Percentiles rank a stretch among this genome's conserved stretches.
These are phyloP conservation scores for Rhinocladiella mackenziei DNA, from an alignment of 2,329 filamentous ascomycete species.

Conservation along the genomic window DNA sequence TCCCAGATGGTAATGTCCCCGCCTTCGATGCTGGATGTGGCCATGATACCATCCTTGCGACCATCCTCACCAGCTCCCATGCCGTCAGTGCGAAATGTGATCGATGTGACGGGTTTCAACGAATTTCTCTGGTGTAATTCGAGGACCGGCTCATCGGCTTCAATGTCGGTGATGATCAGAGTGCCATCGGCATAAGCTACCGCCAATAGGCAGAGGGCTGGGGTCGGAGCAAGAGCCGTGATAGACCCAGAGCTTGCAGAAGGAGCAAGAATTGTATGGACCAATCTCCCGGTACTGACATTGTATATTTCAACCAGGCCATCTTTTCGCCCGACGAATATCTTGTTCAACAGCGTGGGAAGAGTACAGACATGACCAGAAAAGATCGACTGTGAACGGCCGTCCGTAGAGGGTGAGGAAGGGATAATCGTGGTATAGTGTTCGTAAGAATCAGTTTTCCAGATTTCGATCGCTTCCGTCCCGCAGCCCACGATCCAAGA, in stretches of 20 bases:
- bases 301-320: conserved; percentile 98
- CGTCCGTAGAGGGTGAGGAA: conserved; percentile 51
- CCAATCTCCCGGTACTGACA: conserved; percentile 80
- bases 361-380: conserved; percentile 78
- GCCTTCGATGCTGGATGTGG: conserved; percentile 71
- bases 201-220: conserved; percentile 78
- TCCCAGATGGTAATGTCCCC: conserved; percentile 97
- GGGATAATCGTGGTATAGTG: conserved; percentile 79
- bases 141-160: conserved; percentile 69
- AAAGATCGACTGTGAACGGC: conserved; percentile 61
- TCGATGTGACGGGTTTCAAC: conserved; percentile 62
- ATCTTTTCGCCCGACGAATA: conserved; percentile 82
- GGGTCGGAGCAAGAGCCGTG: conserved; percentile 79
- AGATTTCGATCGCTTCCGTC: conserved; percentile 74
- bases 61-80: conserved; percentile 85
- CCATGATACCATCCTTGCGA: conserved; percentile 83
- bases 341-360: conserved; percentile 94
- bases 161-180: conserved; percentile 75
- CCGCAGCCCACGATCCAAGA: conserved; percentile 85
- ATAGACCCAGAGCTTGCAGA: conserved; percentile 70
- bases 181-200: conserved; percentile 80
- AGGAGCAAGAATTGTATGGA: conserved; percentile 83
- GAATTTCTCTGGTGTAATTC: conserved; percentile 24
- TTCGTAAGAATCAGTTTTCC: conserved; percentile 77
- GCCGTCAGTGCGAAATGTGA: conserved; percentile 87